A percentile compares a stretch with the other conserved stretches of the same genome.
Conservation (phyloP, 2,329 filamentous ascomycete genomes). For the Aureobasidium melanogenum region DNA sequence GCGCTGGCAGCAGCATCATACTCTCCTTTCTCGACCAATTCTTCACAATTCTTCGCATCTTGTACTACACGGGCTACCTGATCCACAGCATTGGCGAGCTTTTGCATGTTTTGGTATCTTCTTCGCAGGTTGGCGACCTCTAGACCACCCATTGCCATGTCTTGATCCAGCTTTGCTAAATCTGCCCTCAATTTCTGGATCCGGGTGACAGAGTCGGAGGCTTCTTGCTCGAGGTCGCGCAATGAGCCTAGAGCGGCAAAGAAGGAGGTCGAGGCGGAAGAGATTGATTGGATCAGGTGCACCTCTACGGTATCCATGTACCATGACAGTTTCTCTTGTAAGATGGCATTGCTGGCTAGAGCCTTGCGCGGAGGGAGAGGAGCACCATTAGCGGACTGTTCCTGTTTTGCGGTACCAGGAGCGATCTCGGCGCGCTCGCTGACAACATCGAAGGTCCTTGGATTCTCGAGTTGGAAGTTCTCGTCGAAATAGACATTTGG, state of each 20-base stretch:
- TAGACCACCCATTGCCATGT: conserved; percentile 77
- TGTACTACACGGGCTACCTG: conserved; percentile 75
- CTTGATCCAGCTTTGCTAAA: conserved; percentile 69
- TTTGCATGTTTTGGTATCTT: conserved; percentile 73
- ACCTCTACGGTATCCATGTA: conserved; percentile 99
- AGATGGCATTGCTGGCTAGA: conserved; percentile 87
- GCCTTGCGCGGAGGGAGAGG: conserved; percentile 59
- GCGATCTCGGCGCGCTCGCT: conserved; percentile 96
- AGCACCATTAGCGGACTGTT: conserved; percentile 46
- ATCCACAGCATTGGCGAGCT: conserved; percentile 70
- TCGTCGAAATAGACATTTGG: conserved; percentile 91
- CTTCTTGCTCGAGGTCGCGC: conserved; percentile 83
- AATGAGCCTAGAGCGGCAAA: conserved; percentile 89
- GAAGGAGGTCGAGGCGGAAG: conserved; percentile 88
- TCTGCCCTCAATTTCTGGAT: conserved; percentile 77
- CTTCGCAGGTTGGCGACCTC: conserved; percentile 77
- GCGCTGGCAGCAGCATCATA: conserved; percentile 70
- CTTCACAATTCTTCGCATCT: conserved; percentile 66
- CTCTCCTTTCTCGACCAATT: conserved; percentile 72
- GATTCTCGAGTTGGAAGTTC: conserved; percentile 90
- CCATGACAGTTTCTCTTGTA: conserved; percentile 98
- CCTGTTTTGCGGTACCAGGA: conserved; percentile 45
- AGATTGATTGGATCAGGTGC: conserved; percentile 92
- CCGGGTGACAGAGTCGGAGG: conserved; percentile 77
- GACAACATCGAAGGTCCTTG: conserved; percentile 90